Evolutionary conservation across 2,329 filamentous ascomycete genomes (phyloP).

Genomic region (Chaetomiaceae sp.): DNA sequence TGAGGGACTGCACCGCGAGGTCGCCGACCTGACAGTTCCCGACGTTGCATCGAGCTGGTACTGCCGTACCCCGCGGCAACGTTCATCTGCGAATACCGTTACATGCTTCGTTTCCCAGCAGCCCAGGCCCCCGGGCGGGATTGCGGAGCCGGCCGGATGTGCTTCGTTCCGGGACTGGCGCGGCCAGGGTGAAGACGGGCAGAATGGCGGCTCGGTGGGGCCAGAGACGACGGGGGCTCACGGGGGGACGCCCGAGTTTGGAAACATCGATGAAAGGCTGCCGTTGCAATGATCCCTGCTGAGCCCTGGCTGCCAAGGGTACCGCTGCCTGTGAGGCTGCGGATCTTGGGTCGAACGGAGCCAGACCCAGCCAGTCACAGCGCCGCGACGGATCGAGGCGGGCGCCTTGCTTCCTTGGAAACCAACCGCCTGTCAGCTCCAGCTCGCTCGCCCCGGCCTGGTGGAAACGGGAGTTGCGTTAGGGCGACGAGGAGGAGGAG

Average conservation of each 20-base stretch:
- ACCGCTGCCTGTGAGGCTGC: background rate
- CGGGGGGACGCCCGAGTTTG: background rate
- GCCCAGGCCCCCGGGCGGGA: too few species aligned
- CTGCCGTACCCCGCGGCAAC: background rate
- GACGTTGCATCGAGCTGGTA: conserved; percentile 6
- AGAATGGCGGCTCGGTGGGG: background rate
- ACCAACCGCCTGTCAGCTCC: conserved; percentile 7
- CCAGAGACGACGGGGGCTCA: background rate
- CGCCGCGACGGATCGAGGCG: background rate
- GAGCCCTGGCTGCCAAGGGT: background rate
- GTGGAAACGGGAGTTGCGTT: conserved; percentile 3
- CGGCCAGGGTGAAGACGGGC: background rate
- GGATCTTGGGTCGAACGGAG: conserved; percentile 4
- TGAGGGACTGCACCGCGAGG: conserved; percentile 9
- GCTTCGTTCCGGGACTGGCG: background rate
- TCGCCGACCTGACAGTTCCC: conserved; percentile 17
- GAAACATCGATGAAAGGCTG: too few species aligned
- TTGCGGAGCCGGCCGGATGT: background rate
- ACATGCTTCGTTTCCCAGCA: background rate
- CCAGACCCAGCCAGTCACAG: conserved; percentile 7
- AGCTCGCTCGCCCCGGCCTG: conserved; percentile 4
- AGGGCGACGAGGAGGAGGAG: too few species aligned
- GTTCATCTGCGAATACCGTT: background rate
- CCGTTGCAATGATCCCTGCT: conserved; percentile 5
- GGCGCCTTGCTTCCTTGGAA: background rate